phyloP scores from a whole-genome alignment of 169 alveolate genomes.

The Plasmodium vivax region DNA sequence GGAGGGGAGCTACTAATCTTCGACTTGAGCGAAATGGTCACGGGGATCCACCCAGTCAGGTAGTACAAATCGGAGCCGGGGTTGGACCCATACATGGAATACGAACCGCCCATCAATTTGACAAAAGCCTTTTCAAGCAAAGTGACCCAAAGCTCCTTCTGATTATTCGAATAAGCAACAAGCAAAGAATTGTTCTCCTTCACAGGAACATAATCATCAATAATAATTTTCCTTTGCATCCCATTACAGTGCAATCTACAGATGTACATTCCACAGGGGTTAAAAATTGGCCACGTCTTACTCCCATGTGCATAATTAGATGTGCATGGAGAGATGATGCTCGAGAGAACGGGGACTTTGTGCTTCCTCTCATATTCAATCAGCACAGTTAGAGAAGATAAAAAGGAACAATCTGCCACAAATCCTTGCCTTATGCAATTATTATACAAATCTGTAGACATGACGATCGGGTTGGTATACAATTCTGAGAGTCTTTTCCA shows the following conservation, averaged over 20 bases:
- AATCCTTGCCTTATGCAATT: slow-evolving; percentile 90
- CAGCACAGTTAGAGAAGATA: slow-evolving; percentile 90
- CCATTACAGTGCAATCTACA: slow-evolving; percentile 92
- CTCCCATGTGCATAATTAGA: slow-evolving; percentile 10
- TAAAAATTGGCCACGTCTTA: slow-evolving; percentile 78
- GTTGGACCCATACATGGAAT: slow-evolving; percentile 92
- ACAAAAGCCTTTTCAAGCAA: slow-evolving; percentile 94
- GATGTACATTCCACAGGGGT: slow-evolving; percentile 88
- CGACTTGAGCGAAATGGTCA: slow-evolving; percentile 85
- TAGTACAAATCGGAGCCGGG: slow-evolving; percentile 94
- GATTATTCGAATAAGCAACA: slow-evolving; percentile 90
- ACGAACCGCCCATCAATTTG: slow-evolving; percentile 91
- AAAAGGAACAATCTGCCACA: slow-evolving; percentile 95
- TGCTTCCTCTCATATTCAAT: slow-evolving; percentile 90
- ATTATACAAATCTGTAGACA: slow-evolving; percentile 78
- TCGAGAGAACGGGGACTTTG: slow-evolving; percentile 82
- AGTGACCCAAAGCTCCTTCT: slow-evolving; percentile 91
- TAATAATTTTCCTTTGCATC: slow-evolving; percentile 88
- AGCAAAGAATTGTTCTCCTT: slow-evolving; percentile 82
- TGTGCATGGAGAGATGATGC: slow-evolving; percentile 72
- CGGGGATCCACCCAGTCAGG: slow-evolving; percentile 96
- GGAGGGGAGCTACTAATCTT: slow-evolving; percentile 80
- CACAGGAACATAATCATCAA: slow-evolving; percentile 94
- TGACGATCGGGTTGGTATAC: slow-evolving; percentile 70
- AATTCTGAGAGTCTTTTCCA: slow-evolving; percentile 85